Evolutionary conservation across 495 filamentous ascomycete species (phyloP), one percentile per base, ranked within the genome.

Genomic region (Talaromyces proteolyticus): DNA sequence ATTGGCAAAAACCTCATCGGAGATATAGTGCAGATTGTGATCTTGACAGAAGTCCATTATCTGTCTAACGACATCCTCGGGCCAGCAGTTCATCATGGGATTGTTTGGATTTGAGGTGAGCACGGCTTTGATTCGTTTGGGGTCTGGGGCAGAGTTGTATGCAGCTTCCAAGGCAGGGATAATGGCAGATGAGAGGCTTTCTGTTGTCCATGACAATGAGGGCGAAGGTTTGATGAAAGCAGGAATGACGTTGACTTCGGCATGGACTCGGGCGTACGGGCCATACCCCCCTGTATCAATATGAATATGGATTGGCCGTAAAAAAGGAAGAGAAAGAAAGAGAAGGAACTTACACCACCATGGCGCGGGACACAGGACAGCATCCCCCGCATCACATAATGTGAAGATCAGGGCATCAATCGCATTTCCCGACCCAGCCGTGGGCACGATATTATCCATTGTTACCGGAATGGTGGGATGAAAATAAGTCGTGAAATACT

Each of bases 1-100:
- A 14, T 34, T 34, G 8, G 64, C 64, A 44, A 63, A 67, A 4
- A 67, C 57, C 45, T 67, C 64, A 45, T 67, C 64, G 17, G 54
- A 61, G 25, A 66, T 61, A 29, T 60, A 61, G 47, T 67, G 64
- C 22, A 67, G 53, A n/a, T 53, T 50, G 16, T 59, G 24, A 17
- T 53, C 37, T 8, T 50, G 38, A 48, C 56, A 64, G 42, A 67
- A 63, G 17, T 43, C 25, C 6, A 65, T 12, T 29, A 47, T 62
- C 10, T 51, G 44, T 41, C 59, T 42, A 3, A 67, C 37, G 11
- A 55, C 51, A 8, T 54, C 37, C 24, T 41, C 42, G n/a, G 59
- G 37, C 41, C 57, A 59, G 41, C 59, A 63, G 21, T 49, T 40
- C 7, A 52, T 59, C 18, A 57, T 26, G 16, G 57, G 57, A 47